Base-by-base conservation (phyloP, 148 eudicot genomes). In the Fallopia convolvulus region DNA sequence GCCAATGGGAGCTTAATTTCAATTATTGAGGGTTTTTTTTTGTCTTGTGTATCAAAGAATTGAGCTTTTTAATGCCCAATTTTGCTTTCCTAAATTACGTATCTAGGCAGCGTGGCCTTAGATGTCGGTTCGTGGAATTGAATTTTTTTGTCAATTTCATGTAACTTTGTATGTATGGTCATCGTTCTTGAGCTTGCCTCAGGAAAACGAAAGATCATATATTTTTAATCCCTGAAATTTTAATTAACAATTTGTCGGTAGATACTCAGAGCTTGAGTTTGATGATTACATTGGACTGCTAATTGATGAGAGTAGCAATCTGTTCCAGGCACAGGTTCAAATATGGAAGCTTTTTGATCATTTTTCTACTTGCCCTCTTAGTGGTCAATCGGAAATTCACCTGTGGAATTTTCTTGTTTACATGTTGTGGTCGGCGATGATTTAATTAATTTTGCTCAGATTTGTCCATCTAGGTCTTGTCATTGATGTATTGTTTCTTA, bases 91-190 rank as follows among this genome's bases (percentile, higher is more conserved):
- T 6, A 36, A 68, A 68, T 68, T 36, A 6, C 15, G 72, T 68
- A 15, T 68, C 2, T 68, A 36, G n/a, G 72, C 46, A 17, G 44
- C 15, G 5, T 68, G 46, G 21, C 36, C 72, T 33, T 68, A 14
- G 72, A 68, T 68, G 72, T 68, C 46, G 72, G 72, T 39, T 68
- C 46, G 44, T 68, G 21, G 46, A 11, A 68, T 68, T 68, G 72
- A 32, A 4, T 30, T 15, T 65, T 68, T 39, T 36, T 36, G 21
- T 33, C 21, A 13, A 65, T 14, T 30, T 65, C 41, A 65, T 65
- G 70, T 30, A 14, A 32, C n/a, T n/a, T n/a, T n/a, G 0, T 33
- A 32, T 30, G 33, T 8, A 20, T 60, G 40, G 12, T 65, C 40
- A 65, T 13, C 12, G 18, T 68, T 33, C 72, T 4, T 68, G 46